phyloP scores from a whole-genome alignment of 176 grass and related monocot species.

The Alloteropsis semialata region DNA sequence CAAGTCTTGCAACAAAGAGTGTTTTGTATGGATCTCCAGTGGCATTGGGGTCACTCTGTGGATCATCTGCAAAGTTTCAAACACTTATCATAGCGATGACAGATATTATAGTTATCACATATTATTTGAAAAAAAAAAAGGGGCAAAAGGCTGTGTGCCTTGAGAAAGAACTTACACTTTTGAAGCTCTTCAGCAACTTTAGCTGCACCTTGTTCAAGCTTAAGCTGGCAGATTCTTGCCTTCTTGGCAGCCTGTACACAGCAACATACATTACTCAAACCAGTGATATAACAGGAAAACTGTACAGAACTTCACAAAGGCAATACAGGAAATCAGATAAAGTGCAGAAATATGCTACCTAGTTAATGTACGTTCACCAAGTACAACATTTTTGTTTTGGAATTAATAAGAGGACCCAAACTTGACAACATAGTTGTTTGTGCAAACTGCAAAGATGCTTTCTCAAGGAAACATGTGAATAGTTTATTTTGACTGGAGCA shows the following conservation, averaged over 20 bases:
- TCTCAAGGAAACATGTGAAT: not conserved
- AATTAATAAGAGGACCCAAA: not conserved
- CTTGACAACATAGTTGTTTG: not conserved
- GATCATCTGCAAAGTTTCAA: slow-evolving; percentile 53
- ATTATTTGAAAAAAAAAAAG: not conserved
- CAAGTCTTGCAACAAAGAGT: slow-evolving; percentile 78
- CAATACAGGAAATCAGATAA: slow-evolving; percentile 6
- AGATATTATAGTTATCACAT: not conserved
- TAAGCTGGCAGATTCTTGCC: slow-evolving; percentile 54
- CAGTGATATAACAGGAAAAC: not conserved
- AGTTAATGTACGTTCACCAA: not conserved
- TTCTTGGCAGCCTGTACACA: slow-evolving; percentile 63
- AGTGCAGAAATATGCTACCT: not conserved
- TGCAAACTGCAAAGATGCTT: not conserved
- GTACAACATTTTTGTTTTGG: not conserved
- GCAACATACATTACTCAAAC: not conserved
- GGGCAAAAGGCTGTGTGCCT: not conserved
- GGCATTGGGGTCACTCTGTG: slow-evolving; percentile 71
- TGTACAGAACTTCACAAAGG: not conserved
- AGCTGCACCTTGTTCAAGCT: slow-evolving; percentile 71
- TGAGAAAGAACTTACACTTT: slow-evolving; percentile 52
- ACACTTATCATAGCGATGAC: not conserved
- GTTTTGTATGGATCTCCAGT: slow-evolving; percentile 89
- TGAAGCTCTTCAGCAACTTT: slow-evolving; percentile 69
- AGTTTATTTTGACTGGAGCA: not conserved